These are phyloP conservation scores for Talaromyces sp. DNA, from an alignment of 2,329 filamentous ascomycete genomes.

Conservation along the genomic window DNA sequence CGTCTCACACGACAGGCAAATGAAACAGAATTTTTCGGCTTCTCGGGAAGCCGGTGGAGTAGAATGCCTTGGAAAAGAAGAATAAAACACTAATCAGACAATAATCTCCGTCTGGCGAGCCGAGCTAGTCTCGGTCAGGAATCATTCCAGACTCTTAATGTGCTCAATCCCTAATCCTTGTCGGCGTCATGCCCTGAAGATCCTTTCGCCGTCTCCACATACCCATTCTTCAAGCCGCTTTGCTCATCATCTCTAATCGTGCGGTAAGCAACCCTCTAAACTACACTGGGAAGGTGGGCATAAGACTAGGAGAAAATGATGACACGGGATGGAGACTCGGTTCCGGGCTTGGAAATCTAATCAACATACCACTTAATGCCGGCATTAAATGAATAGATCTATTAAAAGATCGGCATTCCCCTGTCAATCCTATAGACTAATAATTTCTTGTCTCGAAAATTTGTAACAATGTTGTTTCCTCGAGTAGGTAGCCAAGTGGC, in stretches of 20 bases:
- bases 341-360: neutral
- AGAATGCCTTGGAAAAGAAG: neutral
- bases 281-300: constrained; percentile 10
- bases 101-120: neutral
- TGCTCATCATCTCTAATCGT: constrained; percentile 7
- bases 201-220: neutral
- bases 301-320: constrained; percentile 7
- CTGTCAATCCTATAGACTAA: neutral
- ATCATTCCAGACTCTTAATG: neutral
- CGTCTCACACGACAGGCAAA: constrained; percentile 1
- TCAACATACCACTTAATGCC: constrained; percentile 7
- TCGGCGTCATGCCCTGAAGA: neutral
- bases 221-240: constrained; percentile 1
- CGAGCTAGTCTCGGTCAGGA: neutral
- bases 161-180: neutral
- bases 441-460: neutral
- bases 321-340: constrained; percentile 10
- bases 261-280: constrained; percentile 3
- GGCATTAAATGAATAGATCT: neutral
- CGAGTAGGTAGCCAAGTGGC: constrained; percentile 14
- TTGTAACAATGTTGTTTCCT: constrained; percentile 12
- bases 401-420: neutral
- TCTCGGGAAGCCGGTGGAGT: constrained; percentile 10
- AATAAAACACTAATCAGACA: neutral
- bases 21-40: neutral